Base-by-base conservation (phyloP, 495 filamentous ascomycete species). In the Bacidia rubella region DNA sequence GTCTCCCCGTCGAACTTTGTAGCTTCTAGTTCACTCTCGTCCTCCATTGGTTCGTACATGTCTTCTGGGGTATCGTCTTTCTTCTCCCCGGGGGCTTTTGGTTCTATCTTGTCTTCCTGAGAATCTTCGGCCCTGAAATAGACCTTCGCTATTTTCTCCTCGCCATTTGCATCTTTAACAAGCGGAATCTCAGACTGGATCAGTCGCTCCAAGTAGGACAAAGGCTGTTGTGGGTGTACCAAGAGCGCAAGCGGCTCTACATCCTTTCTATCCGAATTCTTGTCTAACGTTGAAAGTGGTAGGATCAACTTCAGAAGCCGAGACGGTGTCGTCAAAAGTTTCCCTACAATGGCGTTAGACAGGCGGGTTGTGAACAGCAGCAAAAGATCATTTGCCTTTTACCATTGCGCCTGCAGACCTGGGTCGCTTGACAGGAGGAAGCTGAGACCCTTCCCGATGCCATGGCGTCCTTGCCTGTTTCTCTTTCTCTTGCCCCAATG, bases 171-270 rank as follows among this genome's bases (percentile, higher is more conserved):
- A 9, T 67, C 67, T 43, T 66, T 70, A n/a, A 95, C 70, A 0
- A 77, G 75, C 0, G 90, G 87, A 0, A 96, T 62, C 65, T 96
- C 90, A 54, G 87, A 80, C 66, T 95, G 90, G 55, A 96, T 87
- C 2, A 97, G 70, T 2, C 85, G 82, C 65, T 95, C 88, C 39
- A 95, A 80, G 65, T 95, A 93, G 24, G 88, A 95, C 15, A 97
- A 73, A 0, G 90, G 90, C 64, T 97, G 90, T 58, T 92, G 86
- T 0, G 90, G 87, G 65, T 97, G 90, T 4, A 96, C 74, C 5
- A 97, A 78, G 1, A 97, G 78, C 5, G 89, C 88, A 5, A 96
- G 77, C 0, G 90, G 86, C 62, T 92, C 86, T 25, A 87, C 75
- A 42, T 79, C 76, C 67, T 75, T 75, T 23, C 76, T 68, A 54